phyloP scores from a whole-genome alignment of 75 land plant species.

The Cunninghamia lanceolata region DNA sequence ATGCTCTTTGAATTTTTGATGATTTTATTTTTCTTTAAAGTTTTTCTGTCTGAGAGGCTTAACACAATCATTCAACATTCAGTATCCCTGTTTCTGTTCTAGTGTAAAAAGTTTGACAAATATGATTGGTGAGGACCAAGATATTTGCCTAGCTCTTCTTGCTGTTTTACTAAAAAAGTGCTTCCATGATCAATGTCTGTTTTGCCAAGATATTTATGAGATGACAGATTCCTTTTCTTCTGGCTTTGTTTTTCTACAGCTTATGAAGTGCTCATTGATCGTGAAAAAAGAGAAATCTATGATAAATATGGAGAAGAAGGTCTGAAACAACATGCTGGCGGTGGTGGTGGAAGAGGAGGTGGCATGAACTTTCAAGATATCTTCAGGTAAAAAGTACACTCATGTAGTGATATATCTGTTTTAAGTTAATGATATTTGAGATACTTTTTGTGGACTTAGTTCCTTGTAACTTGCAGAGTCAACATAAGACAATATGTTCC shows the following conservation, averaged over 20 bases:
- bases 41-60: background rate
- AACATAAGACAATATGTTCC: too few species aligned
- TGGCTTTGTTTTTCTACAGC: conserved; percentile 32
- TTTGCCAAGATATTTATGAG: background rate
- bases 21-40: conserved; percentile 5
- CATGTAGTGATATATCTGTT: background rate
- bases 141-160: background rate
- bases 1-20: background rate
- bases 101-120: background rate
- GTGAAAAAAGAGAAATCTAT: conserved; percentile 79
- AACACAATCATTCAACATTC: background rate
- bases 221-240: background rate
- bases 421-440: too few species aligned
- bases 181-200: background rate
- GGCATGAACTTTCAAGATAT: conserved; percentile 79
- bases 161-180: background rate
- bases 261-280: conserved; percentile 80
- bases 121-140: background rate
- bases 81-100: background rate
- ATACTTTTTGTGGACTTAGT: too few species aligned
- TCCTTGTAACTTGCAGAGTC: too few species aligned
- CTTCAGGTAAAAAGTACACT: conserved; percentile 45
- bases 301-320: conserved; percentile 93
- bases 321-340: conserved; percentile 67
- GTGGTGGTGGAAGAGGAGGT: conserved; percentile 72